A percentile compares a stretch with the other conserved stretches of the same genome.
phyloP scores from a whole-genome alignment of 495 filamentous ascomycete species.

The Rhypophila decipiens region DNA sequence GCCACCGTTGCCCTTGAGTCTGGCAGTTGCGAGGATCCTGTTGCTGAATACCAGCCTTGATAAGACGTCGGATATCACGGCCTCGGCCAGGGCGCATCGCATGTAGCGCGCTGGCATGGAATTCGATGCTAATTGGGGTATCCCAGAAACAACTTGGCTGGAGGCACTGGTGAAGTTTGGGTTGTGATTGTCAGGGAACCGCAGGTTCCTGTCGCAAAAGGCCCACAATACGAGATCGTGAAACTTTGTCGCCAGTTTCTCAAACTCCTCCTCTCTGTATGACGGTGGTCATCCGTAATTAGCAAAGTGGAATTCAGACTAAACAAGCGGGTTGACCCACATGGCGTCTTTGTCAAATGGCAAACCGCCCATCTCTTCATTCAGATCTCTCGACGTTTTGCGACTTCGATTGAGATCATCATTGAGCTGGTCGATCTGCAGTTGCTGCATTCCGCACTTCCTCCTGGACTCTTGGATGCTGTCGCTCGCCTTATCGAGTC shows the following conservation, averaged over 20 bases:
- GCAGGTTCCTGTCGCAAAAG: background rate
- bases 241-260: background rate
- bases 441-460: background rate
- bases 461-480: background rate
- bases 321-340: background rate
- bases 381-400: background rate
- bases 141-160: background rate
- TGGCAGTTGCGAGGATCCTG: too few relatives aligned
- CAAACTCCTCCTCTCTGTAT: background rate
- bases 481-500: background rate
- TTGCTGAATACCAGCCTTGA: too few relatives aligned
- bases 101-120: conserved; percentile 1
- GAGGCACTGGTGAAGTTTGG: background rate
- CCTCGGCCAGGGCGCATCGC: conserved; percentile 6
- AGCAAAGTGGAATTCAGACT: background rate
- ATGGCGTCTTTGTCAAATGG: background rate
- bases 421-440: background rate
- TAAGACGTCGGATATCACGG: conserved; percentile 3
- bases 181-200: background rate
- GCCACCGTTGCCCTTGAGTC: too few relatives aligned
- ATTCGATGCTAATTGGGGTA: conserved; percentile 6
- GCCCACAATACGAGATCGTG: background rate
- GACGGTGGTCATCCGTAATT: background rate
- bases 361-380: background rate
- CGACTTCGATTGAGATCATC: background rate